Evolutionary conservation across 345 rosid genomes (phyloP), one percentile per base, ranked within the genome.

Genomic region (Aegle marmelos): DNA sequence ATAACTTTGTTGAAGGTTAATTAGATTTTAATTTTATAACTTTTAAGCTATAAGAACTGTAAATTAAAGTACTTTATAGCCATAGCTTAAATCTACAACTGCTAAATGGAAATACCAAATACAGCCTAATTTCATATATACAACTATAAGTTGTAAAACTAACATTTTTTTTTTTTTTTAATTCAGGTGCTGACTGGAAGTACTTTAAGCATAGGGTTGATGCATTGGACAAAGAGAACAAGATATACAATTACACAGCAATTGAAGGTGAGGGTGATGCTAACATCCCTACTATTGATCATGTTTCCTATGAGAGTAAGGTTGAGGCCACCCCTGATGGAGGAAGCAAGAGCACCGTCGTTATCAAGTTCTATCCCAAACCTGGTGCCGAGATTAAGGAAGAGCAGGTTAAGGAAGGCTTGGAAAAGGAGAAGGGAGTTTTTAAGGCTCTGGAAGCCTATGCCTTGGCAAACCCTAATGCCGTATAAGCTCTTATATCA

Each of bases 201-300:
- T 48, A 62, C 53, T 53, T 80, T 79, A 82, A 84, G 81, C 75
- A 84, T 2, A 80, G 67, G 34, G 30, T 82, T 21, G 83, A 86
- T 27, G 81, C 31, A 9, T 1, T 84, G 22, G 84, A 86, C 76
- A 71, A 60, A 66, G 83, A 76, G 28, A 84, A 57, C 3, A 13
- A 76, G 14, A 25, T 4, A 0, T 76, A 76, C 9, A 63, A 67
- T 14, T 78, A 80, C 56, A 79, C 83, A 7, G 53, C 77, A 39
- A 63, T 87, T 3, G 88, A 87, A 53, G 87, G 87, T 0, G 88
- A 87, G 59, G 89, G 89, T 0, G 86, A 81, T 9, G 74, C 71
- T 5, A 22, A 76, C 41, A 63, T 16, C 10, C 74, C 80, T 68
- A 48, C 17, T 25, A 54, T 80, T 8, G 89, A 89, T 53, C 81